Conservation (phyloP, 2,329 filamentous ascomycete species). For the Sporothrix mexicana region DNA sequence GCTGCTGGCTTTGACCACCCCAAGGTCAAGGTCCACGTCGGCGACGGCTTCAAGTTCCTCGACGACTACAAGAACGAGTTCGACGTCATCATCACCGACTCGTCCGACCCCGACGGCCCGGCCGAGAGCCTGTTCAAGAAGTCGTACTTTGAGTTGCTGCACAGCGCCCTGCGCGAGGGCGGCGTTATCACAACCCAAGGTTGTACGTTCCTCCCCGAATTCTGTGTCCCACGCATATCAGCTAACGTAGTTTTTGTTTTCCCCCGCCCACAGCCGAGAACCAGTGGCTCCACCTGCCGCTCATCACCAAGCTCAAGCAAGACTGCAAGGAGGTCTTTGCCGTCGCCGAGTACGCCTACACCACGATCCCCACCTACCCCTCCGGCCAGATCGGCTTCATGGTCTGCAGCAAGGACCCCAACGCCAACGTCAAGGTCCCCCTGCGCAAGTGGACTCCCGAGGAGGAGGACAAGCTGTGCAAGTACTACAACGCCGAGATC, state of each 20-base stretch:
- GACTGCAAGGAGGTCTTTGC: slow-evolving; percentile 97
- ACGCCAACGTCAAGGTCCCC: slow-evolving; percentile 82
- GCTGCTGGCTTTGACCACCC: slow-evolving; percentile 90
- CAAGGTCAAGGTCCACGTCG: slow-evolving; percentile 89
- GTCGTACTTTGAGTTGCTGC: slow-evolving; percentile 94
- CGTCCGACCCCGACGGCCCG: slow-evolving; percentile 94
- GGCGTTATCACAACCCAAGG: slow-evolving; percentile 99
- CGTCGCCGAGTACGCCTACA: slow-evolving; percentile 97
- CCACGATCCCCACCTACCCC: slow-evolving; percentile 98
- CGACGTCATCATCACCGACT: slow-evolving; percentile 99
- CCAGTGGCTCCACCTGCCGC: slow-evolving; percentile 95
- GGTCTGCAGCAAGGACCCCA: slow-evolving; percentile 96
- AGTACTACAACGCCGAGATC: slow-evolving; percentile 97
- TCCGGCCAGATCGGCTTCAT: slow-evolving; percentile 99
- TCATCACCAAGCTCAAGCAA: slow-evolving; percentile 96
- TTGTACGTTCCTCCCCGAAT: slow-evolving; percentile 75
- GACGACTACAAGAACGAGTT: slow-evolving; percentile 96
- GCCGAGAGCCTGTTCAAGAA: slow-evolving; percentile 98
- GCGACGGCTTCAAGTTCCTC: slow-evolving; percentile 98
- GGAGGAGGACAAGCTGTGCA: slow-evolving; percentile 91
- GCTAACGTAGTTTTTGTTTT: slow-evolving; percentile 36
- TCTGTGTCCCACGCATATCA: slow-evolving; percentile 28
- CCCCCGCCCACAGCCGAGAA: slow-evolving; percentile 77
- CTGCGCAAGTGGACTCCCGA: slow-evolving; percentile 79
- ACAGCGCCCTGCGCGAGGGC: slow-evolving; percentile 87